Conservation (phyloP, 345 rosid genomes). For the Ceriops decandra region DNA sequence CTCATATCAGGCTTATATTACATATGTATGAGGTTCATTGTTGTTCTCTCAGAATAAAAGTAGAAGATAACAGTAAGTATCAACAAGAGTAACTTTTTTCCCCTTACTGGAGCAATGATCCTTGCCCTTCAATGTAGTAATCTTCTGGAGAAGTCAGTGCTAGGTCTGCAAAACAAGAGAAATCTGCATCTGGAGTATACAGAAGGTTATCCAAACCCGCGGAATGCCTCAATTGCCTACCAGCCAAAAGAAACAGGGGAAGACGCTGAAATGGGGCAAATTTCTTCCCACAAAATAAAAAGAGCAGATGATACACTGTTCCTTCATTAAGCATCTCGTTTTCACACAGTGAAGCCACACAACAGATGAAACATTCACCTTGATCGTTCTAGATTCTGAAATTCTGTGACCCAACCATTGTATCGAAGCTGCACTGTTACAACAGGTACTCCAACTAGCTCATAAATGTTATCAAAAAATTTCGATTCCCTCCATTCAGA, state of each 20-base stretch:
- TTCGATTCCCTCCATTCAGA: slow-evolving; percentile 68
- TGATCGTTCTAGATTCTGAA: slow-evolving; percentile 69
- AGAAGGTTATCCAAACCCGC: slow-evolving; percentile 88
- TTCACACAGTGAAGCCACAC: slow-evolving; percentile 1
- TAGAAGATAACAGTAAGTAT: background rate
- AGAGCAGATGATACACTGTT: background rate
- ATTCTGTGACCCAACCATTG: slow-evolving; percentile 96
- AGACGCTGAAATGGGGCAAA: background rate
- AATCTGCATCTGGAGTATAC: slow-evolving; percentile 97
- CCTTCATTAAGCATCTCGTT: background rate
- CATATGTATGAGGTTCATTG: background rate
- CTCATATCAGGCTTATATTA: no score
- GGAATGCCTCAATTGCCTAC: slow-evolving; percentile 78
- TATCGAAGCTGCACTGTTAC: slow-evolving; percentile 90
- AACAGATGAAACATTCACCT: slow-evolving; percentile 43
- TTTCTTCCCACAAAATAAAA: background rate
- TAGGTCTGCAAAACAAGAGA: slow-evolving; percentile 94
- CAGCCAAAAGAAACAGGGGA: slow-evolving; percentile 12
- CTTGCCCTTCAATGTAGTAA: slow-evolving; percentile 93
- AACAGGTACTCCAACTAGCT: slow-evolving; percentile 92
- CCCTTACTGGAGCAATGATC: slow-evolving; percentile 94
- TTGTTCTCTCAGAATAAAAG: background rate
- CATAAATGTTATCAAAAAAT: slow-evolving; percentile 73
- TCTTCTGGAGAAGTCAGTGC: slow-evolving; percentile 90
- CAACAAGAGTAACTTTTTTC: background rate